A percentile compares a stretch with the other conserved stretches of the same genome.
Evolutionary conservation across 352 stramenopile species (phyloP).

Genomic region (Globisporangium echinulatum): DNA sequence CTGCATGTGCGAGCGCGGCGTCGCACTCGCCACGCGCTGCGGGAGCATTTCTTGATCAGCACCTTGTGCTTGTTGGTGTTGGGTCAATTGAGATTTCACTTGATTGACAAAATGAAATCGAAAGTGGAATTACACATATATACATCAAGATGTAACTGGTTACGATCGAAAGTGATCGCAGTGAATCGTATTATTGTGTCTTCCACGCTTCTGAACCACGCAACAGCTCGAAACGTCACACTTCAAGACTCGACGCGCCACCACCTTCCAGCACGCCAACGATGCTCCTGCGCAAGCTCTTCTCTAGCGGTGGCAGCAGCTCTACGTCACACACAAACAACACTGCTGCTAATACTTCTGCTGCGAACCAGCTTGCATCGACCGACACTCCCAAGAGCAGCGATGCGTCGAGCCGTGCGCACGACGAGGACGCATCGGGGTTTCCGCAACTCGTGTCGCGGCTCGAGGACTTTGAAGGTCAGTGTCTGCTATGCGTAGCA

Average conservation of each 20-base stretch:
- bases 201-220: no score
- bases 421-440: neutral
- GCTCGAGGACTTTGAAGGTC: conserved; percentile 40
- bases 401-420: neutral
- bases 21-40: conserved; percentile 14
- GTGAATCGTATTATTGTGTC: no score
- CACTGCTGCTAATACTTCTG: neutral
- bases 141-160: no score
- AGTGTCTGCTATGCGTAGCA: no score
- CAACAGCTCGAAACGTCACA: no score
- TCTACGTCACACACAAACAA: neutral
- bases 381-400: neutral
- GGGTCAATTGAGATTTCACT: neutral
- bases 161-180: no score
- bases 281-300: conserved; percentile 53
- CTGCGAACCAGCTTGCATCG: neutral
- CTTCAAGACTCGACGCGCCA: no score
- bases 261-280: neutral
- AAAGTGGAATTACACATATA: no score
- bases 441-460: conserved; percentile 24
- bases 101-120: neutral
- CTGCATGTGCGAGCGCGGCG: conserved; percentile 4
- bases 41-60: conserved; percentile 8
- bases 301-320: conserved; percentile 17
- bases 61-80: neutral